These are phyloP conservation scores for Kurtzmaniella fragi DNA, from an alignment of 805 yeast genomes.

Conservation along the genomic window DNA sequence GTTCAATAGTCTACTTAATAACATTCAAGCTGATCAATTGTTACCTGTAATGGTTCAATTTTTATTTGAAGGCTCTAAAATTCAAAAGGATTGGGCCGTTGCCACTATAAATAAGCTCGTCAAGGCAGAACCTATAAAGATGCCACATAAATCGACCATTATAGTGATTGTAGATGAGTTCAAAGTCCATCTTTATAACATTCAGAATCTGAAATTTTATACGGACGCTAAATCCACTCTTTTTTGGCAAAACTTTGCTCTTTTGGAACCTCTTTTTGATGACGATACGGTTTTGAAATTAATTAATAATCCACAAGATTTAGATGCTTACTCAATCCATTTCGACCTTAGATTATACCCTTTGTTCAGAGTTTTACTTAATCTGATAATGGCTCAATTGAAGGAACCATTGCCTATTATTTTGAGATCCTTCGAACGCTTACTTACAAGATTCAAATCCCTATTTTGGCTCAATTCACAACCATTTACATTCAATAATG, in stretches of 20 bases:
- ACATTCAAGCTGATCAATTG: slow-evolving; percentile 3
- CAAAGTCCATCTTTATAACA: slow-evolving; percentile 42
- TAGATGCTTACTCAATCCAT: slow-evolving; percentile 22
- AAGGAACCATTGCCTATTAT: slow-evolving; percentile 49
- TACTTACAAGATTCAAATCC: slow-evolving; percentile 38
- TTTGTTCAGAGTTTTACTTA: slow-evolving; percentile 38
- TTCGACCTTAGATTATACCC: slow-evolving; percentile 29
- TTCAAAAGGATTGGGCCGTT: slow-evolving; percentile 47
- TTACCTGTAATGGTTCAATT: slow-evolving; percentile 52
- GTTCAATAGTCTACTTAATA: background rate
- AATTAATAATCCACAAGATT: slow-evolving; percentile 24
- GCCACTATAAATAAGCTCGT: slow-evolving; percentile 16
- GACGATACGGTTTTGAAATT: slow-evolving; percentile 26
- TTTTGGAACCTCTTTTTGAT: slow-evolving; percentile 31
- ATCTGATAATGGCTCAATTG: slow-evolving; percentile 49
- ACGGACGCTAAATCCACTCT: slow-evolving; percentile 31
- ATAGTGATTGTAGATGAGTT: slow-evolving; percentile 51
- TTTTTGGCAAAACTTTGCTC: slow-evolving; percentile 45
- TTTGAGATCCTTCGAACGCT: slow-evolving; percentile 44
- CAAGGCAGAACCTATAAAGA: background rate
- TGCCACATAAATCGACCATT: background rate
- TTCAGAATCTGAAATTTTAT: slow-evolving; percentile 51
- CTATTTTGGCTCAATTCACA: slow-evolving; percentile 53
- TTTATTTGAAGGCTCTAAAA: slow-evolving; percentile 47
- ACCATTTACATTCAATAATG: slow-evolving; percentile 51